Base-by-base conservation (phyloP, 2,329 filamentous ascomycete species). In the Phialemonium atrogriseum region DNA sequence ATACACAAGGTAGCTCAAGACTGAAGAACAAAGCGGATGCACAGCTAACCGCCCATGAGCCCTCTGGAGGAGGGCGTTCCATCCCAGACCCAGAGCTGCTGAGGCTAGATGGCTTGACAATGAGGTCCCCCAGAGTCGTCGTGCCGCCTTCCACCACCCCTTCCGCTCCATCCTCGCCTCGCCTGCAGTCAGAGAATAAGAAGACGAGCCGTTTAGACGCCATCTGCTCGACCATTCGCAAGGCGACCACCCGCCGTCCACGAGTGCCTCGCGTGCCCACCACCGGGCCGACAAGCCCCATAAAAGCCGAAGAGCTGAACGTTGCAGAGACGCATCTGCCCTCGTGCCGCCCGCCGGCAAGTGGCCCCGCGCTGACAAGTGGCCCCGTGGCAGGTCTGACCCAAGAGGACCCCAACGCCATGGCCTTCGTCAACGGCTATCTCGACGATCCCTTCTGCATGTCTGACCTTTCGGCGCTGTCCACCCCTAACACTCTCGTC, bases 361-460 rank as follows among this genome's bases (percentile, higher is more conserved):
- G 40, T 6, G 37, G 36, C 14, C 30, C 28, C 10, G 33, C 43
- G 43, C 21, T n/a, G n/a, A n/a, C n/a, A n/a, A n/a, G n/a, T n/a
- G n/a, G n/a, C n/a, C n/a, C n/a, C n/a, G n/a, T n/a, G 27, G 31
- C 22, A 29, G 20, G n/a, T n/a, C 14, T 16, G 19, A 21, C 37
- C n/a, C 22, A 24, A 11, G 27, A 39, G 23, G 17, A 33, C n/a
- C 24, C 28, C 14, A 14, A 19, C 28, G 21, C 14, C 28, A 30
- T 35, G 9, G 27, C 24, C 10, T 49, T 50, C 22, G 43, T 46
- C 10, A 43, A 41, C 9, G 45, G 41, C 8, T 37, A 43, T 14
- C 36, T 52, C 5, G 48, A 54, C 12, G 52, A 54, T 18, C 47
- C 50, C 10, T 56, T 56, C n/a, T n/a, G n/a, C n/a, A n/a, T n/a